Conservation (phyloP, 2,329 filamentous ascomycete genomes). For the Penicillium sp. region DNA sequence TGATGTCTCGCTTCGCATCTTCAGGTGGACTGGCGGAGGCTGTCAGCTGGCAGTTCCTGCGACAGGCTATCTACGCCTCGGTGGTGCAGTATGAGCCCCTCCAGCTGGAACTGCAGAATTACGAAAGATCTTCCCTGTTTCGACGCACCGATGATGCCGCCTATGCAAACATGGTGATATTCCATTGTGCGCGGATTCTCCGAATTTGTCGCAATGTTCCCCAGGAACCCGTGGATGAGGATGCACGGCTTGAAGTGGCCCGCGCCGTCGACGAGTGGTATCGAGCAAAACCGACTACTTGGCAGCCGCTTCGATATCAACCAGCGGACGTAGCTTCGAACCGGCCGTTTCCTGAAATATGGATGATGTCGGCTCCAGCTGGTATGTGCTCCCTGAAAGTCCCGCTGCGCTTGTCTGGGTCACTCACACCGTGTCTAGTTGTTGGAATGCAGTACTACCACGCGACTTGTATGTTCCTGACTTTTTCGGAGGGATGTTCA, state of each 20-base stretch:
- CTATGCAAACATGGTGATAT: constrained; percentile 42
- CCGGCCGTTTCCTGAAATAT: constrained; percentile 38
- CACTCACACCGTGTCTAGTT: constrained; percentile 21
- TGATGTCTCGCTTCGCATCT: constrained; percentile 41
- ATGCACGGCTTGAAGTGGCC: constrained; percentile 27
- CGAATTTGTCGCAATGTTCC: constrained; percentile 29
- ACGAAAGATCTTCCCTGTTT: constrained; percentile 41
- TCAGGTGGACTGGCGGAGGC: constrained; percentile 45
- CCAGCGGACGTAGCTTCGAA: constrained; percentile 22
- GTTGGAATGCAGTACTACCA: constrained; percentile 45
- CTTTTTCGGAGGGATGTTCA: constrained; percentile 28
- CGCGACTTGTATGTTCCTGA: constrained; percentile 33
- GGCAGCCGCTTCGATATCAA: constrained; percentile 37
- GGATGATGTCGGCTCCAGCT: constrained; percentile 39
- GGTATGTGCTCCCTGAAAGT: constrained; percentile 22
- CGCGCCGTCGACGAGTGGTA: constrained; percentile 35
- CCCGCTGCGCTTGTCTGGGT: background rate
- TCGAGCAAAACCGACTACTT: constrained; percentile 31
- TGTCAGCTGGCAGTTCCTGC: constrained; percentile 45
- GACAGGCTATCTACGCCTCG: constrained; percentile 46
- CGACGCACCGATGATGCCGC: constrained; percentile 40
- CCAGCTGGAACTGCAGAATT: constrained; percentile 42
- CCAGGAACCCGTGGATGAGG: constrained; percentile 20
- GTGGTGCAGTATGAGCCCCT: constrained; percentile 40
- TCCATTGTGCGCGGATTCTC: constrained; percentile 43